phyloP scores from a whole-genome alignment of 306 rosid species.

The Cucumis sativus region DNA sequence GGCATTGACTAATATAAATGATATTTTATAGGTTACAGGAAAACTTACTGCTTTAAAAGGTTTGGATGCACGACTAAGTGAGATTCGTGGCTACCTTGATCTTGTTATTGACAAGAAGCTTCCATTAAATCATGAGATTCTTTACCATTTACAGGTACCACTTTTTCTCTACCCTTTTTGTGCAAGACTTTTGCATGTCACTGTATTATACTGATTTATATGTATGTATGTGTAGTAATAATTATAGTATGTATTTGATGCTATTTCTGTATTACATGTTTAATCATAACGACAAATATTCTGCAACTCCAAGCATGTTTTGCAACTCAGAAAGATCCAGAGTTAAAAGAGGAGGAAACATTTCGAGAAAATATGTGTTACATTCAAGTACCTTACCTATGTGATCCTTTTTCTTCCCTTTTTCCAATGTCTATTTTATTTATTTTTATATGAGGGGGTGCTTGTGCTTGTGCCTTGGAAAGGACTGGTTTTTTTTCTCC shows the following conservation, averaged over 20 bases:
- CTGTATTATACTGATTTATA: not conserved
- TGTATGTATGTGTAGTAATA: not conserved
- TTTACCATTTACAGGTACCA: constrained; percentile 72
- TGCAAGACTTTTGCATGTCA: not conserved
- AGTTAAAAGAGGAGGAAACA: not conserved
- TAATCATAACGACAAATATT: not conserved
- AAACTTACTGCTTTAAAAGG: constrained; percentile 87
- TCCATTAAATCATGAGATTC: constrained; percentile 81
- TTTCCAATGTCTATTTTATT: not conserved
- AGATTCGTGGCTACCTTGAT: constrained; percentile 75
- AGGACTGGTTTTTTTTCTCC: not conserved
- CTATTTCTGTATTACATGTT: not conserved
- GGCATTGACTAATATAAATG: not conserved
- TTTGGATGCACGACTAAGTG: constrained; percentile 66
- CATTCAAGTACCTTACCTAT: not conserved
- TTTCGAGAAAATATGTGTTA: not conserved
- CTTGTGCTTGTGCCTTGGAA: not conserved
- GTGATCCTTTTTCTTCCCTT: not conserved
- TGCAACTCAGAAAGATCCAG: not conserved
- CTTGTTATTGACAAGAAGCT: constrained; percentile 67
- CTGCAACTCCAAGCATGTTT: not conserved
- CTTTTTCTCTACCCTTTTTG: not conserved
- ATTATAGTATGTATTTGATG: not conserved
- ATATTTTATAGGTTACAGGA: constrained; percentile 48
- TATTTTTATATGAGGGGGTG: not conserved